Evolutionary conservation across 1,284 basidiomycete species (phyloP).

Genomic region (Sporisorium reilianum): DNA sequence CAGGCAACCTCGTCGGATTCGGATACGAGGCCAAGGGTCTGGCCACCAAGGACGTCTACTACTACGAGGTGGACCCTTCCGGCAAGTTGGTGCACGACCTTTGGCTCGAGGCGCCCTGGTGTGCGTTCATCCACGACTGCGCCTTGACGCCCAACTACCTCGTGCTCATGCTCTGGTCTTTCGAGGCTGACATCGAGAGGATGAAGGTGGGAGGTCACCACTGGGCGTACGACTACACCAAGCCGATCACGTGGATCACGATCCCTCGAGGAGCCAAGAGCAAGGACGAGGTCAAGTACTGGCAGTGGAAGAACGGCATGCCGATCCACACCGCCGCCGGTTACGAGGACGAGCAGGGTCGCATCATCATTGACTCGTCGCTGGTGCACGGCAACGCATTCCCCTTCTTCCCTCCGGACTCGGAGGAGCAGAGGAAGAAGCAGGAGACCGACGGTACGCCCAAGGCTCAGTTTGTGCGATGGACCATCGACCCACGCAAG

Average conservation of each 20-base stretch:
- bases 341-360: conserved; percentile 26
- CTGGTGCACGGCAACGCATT: conserved; percentile 34
- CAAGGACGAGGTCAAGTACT: conserved; percentile 42
- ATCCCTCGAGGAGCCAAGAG: conserved; percentile 38
- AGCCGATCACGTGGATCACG: conserved; percentile 36
- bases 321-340: conserved; percentile 34
- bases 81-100: conserved; percentile 43
- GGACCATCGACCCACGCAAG: conserved; percentile 40
- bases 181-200: conserved; percentile 27
- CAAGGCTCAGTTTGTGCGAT: conserved; percentile 31
- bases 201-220: conserved; percentile 37
- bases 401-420: conserved; percentile 39
- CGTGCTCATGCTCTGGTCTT: conserved; percentile 33
- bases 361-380: conserved; percentile 37
- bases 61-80: conserved; percentile 30
- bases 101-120: conserved; percentile 37
- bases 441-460: conserved; percentile 27
- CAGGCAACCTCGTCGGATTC: conserved; percentile 43
- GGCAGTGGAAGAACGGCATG: conserved; percentile 43
- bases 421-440: conserved; percentile 22
- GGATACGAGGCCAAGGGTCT: conserved; percentile 47
- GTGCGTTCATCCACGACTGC: conserved; percentile 38
- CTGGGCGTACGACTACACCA: conserved; percentile 35
- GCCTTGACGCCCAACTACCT: conserved; percentile 37
- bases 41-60: conserved; percentile 45